Evolutionary conservation across 2,329 filamentous ascomycete genomes (phyloP), one percentile per base, ranked within the genome.

Genomic region (Clarireedia hainanense): DNA sequence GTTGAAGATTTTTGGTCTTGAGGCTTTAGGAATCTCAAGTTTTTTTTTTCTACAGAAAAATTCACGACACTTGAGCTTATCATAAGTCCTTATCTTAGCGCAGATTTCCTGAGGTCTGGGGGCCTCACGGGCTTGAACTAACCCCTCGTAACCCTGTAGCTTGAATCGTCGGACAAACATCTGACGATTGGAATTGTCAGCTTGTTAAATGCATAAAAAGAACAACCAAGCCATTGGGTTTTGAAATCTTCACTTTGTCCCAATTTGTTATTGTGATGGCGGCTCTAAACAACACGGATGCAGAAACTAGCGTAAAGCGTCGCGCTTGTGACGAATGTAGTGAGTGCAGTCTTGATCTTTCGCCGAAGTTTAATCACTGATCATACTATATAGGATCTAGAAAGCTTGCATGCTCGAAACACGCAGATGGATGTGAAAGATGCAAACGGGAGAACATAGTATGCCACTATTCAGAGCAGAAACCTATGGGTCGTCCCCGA

Each of bases 311-410:
- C 12, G 66, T 72, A 58, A 85, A 81, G 65, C 80, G 80, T 60
- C 76, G 81, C 48, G 82, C 83, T 58, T 86, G 83, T 69, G 83
- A 86, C 68, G 82, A 85, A 68, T 86, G 83, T 70, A 77, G 83
- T 86, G 75, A 70, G 80, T 75, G 20, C n/a, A 24, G 51, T 34
- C 27, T 52, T 14, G 48, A 39, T 23, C 15, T n/a, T 14, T 36
- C n/a, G 12, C 47, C 23, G 7, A 12, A 20, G 20, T 40, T 17
- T 43, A 53, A 43, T 24, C 20, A 68, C 66, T 69, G 56, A 57
- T 52, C 55, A 55, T 50, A 50, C 53, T 14, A 46, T 14, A n/a
- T 58, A 86, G 83, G 83, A 63, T 72, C 74, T 24, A 77, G 83
- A 52, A 86, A 86, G 66, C 76, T 86, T 47, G 82, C 82, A 47